Evolutionary conservation across 768 basidiomycete genomes (phyloP).

Genomic region (Leccinum broughii): DNA sequence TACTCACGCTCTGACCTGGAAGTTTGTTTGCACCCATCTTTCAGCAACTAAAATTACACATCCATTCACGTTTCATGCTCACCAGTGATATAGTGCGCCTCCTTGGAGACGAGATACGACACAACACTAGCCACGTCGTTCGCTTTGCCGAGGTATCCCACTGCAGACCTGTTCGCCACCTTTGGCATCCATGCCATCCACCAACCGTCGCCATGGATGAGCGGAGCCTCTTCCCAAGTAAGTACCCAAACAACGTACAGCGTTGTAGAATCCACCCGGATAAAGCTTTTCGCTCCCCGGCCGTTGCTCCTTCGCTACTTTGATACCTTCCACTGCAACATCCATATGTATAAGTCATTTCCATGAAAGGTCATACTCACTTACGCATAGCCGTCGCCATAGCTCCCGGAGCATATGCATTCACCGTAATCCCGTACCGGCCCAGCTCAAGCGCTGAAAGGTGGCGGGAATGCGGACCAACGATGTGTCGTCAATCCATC

Average conservation of each 20-base stretch:
- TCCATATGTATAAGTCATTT: not conserved
- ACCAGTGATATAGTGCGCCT: slow-evolving; percentile 31
- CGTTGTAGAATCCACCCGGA: not conserved
- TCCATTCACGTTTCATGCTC: slow-evolving; percentile 1
- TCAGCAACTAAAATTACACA: not conserved
- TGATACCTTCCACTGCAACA: slow-evolving; percentile 3
- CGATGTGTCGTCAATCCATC: slow-evolving; percentile 7
- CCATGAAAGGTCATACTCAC: slow-evolving; percentile 3
- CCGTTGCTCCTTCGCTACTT: not conserved
- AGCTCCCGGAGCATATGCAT: slow-evolving; percentile 32
- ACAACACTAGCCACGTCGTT: slow-evolving; percentile 30
- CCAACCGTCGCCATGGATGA: not conserved
- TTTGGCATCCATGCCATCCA: not conserved
- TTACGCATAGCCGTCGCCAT: slow-evolving; percentile 29
- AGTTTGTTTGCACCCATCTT: not conserved
- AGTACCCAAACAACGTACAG: not conserved
- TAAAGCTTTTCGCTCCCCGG: not conserved
- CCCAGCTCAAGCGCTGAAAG: slow-evolving; percentile 28
- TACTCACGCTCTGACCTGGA: slow-evolving; percentile 3
- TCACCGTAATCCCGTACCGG: slow-evolving; percentile 26
- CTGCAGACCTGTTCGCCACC: slow-evolving; percentile 2
- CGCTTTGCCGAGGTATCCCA: slow-evolving; percentile 14
- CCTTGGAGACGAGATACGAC: slow-evolving; percentile 34
- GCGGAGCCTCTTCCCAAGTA: not conserved
- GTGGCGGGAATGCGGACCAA: slow-evolving; percentile 13